Evolutionary conservation across 1,139 yeast species (phyloP), one percentile per base, ranked within the genome.

Genomic region (Pichia sp.): DNA sequence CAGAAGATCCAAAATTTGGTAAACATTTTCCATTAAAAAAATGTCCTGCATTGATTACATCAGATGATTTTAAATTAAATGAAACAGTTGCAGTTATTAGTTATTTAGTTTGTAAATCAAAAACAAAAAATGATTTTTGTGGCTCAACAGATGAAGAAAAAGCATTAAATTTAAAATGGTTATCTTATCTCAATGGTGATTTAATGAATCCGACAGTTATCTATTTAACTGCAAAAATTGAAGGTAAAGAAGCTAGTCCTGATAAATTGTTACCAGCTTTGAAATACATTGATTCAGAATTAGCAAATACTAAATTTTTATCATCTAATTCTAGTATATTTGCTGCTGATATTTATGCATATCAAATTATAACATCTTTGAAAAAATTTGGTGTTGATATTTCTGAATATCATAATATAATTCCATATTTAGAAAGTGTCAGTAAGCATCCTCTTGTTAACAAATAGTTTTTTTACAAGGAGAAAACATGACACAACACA

Each of bases 111-210:
- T 16, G 16, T 16, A 16, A 16, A 16, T 16, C 16, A 16, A 16
- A 16, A 16, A 16, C 16, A 16, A 16, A 16, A 16, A 16, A 16
- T 16, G 16, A 16, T 16, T 16, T 16, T 16, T 16, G 16, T 16
- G 16, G 16, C 16, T 16, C 48, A 42, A 52, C 49, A 46, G 43
- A 45, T 41, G 40, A 48, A 36, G 61, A 60, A 49, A 53, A 56
- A 48, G 63, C 61, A 29, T 51, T 49, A 46, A 49, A 58, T 41
- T 43, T 52, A 48, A 55, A 52, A 48, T 61, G 64, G 64, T 40
- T 53, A 39, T 58, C 62, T 7, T 55, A 53, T 42, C 45, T 57
- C 45, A 59, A 55, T 51, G 38, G 53, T n/a, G 65, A 61, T 45
- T 42, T 56, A 37, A 45, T 53, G 43, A 22, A 9, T 11, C 36